phyloP scores from a whole-genome alignment of 176 grass and related monocot genomes.

The Tuctoria greenei region DNA sequence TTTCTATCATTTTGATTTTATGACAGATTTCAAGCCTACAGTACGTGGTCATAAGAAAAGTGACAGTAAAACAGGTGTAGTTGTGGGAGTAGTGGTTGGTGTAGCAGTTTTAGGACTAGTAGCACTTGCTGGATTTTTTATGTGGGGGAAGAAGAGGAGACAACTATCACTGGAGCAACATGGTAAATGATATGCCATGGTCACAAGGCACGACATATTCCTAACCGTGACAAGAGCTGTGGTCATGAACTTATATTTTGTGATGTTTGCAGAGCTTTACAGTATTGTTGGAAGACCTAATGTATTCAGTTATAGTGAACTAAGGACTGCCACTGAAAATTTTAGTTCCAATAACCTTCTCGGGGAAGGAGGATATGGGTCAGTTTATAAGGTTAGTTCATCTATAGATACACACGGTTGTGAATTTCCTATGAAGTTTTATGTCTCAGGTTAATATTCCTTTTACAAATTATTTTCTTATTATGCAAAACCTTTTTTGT shows the following conservation, averaged over 20 bases:
- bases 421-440: constrained; percentile 10
- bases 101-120: constrained; percentile 44
- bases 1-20: constrained; percentile 35
- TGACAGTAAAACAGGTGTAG: constrained; percentile 48
- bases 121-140: constrained; percentile 38
- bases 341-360: constrained; percentile 78
- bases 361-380: constrained; percentile 84
- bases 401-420: not conserved
- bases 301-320: constrained; percentile 63
- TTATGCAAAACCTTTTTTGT: not conserved
- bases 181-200: constrained; percentile 27
- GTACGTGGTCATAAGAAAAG: constrained; percentile 38
- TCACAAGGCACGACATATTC: not conserved
- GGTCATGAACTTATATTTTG: constrained; percentile 1
- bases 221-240: not conserved
- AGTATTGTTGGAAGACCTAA: constrained; percentile 61
- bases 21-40: constrained; percentile 67
- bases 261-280: constrained; percentile 58
- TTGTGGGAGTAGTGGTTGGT: constrained; percentile 60
- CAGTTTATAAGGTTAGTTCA: constrained; percentile 72
- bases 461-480: not conserved
- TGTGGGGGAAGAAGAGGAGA: constrained; percentile 56
- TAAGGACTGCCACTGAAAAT: constrained; percentile 64
- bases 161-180: constrained; percentile 45
- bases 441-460: constrained; percentile 2